Evolutionary conservation across 345 rosid species (phyloP).

Genomic region (Erucastrum elatum): DNA sequence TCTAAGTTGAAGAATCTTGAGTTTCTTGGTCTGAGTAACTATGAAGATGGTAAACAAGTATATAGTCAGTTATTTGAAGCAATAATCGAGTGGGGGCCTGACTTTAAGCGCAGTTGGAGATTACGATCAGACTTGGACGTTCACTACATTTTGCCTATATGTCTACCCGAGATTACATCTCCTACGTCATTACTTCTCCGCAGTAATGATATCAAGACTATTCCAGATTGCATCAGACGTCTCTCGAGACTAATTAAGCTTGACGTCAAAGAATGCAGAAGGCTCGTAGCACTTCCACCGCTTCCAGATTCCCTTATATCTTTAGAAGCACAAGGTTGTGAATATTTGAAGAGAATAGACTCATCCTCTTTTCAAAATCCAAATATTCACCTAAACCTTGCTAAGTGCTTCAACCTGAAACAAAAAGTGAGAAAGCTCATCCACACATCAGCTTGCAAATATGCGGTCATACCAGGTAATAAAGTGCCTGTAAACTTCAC

Average conservation of each 20-base stretch:
- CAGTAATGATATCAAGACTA: background rate
- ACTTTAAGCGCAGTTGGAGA: background rate
- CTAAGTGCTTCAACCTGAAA: background rate
- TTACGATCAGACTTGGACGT: background rate
- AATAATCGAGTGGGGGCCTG: background rate
- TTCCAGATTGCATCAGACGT: background rate
- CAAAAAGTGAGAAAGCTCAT: background rate
- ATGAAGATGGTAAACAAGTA: no score
- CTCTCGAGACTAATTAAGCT: background rate
- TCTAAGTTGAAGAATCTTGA: constrained; percentile 14
- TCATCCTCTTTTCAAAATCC: background rate
- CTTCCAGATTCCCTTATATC: background rate
- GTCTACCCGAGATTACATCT: background rate
- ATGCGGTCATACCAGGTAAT: background rate
- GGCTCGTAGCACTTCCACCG: background rate
- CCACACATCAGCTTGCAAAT: background rate
- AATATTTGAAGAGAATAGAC: background rate
- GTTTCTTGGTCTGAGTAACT: background rate
- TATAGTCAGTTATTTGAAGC: background rate
- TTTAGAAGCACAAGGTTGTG: background rate
- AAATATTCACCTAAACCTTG: background rate
- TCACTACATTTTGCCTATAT: background rate
- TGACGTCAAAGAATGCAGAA: constrained; percentile 21
- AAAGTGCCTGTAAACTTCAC: constrained; percentile 2
- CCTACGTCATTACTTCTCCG: background rate